These are phyloP conservation scores for Hanseniaspora nectarophila DNA, from an alignment of 805 yeast species.

Conservation along the genomic window DNA sequence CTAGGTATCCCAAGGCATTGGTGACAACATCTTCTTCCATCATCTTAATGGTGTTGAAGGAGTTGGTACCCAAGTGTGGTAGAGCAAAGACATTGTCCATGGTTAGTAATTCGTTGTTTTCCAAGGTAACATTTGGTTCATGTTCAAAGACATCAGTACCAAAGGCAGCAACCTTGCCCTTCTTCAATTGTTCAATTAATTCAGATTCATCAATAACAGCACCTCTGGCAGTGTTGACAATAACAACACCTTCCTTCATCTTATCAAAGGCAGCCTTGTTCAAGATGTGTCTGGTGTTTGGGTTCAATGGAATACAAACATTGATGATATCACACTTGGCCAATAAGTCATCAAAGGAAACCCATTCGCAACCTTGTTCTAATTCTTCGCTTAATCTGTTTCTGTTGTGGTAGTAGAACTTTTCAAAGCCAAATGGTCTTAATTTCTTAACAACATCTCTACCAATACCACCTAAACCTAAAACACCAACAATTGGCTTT, in stretches of 20 bases:
- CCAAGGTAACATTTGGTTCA: slow-evolving; percentile 56
- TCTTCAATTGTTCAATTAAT: slow-evolving; percentile 42
- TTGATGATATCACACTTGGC: slow-evolving; percentile 55
- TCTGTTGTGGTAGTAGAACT: slow-evolving; percentile 64
- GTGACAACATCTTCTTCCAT: slow-evolving; percentile 74
- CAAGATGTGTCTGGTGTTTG: slow-evolving; percentile 57
- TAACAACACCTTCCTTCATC: slow-evolving; percentile 67
- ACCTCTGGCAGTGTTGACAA: slow-evolving; percentile 81
- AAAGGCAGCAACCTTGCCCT: slow-evolving; percentile 53
- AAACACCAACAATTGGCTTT: slow-evolving; percentile 55
- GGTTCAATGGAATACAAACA: slow-evolving; percentile 65
- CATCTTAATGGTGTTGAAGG: slow-evolving; percentile 57
- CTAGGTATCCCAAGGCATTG: slow-evolving; percentile 49
- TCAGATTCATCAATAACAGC: slow-evolving; percentile 62
- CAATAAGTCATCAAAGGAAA: slow-evolving; percentile 56
- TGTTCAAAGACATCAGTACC: slow-evolving; percentile 68
- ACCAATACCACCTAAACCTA: slow-evolving; percentile 88
- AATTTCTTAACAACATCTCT: slow-evolving; percentile 63
- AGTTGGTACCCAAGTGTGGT: slow-evolving; percentile 85
- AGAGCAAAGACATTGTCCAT: slow-evolving; percentile 61
- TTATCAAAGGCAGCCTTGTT: slow-evolving; percentile 46
- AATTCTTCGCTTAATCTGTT: slow-evolving; percentile 44
- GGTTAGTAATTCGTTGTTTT: slow-evolving; percentile 36
- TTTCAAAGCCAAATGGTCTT: slow-evolving; percentile 62
- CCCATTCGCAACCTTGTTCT: slow-evolving; percentile 62